Evolutionary conservation across 2,329 filamentous ascomycete genomes (phyloP).

Genomic region (Gaeumannomyces sp.): DNA sequence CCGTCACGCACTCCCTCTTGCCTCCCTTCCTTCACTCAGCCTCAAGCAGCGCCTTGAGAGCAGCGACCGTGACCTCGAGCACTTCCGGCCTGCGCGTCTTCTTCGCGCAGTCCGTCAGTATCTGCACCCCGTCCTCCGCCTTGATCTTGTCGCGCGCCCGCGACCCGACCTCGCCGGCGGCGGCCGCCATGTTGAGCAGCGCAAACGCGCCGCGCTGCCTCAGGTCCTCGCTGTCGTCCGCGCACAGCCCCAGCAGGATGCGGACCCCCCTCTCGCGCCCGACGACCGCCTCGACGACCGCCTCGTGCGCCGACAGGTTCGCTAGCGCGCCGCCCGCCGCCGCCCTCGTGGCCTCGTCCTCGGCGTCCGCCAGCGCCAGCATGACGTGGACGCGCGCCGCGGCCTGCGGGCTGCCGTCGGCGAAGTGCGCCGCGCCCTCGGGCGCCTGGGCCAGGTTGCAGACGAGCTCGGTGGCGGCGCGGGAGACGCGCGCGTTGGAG

Average conservation of each 20-base stretch:
- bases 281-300: slow-evolving; percentile 64
- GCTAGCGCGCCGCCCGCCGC: slow-evolving; percentile 87
- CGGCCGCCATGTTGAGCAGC: slow-evolving; percentile 64
- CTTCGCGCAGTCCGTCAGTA: slow-evolving; percentile 63
- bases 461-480: slow-evolving; percentile 79
- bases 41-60: slow-evolving; percentile 50
- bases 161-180: slow-evolving; percentile 59
- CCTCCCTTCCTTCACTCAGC: neutral
- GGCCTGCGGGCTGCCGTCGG: slow-evolving; percentile 56
- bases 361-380: slow-evolving; percentile 79
- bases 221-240: slow-evolving; percentile 64
- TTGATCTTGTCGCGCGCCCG: slow-evolving; percentile 55
- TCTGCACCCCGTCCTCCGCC: slow-evolving; percentile 57
- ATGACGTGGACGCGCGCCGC: slow-evolving; percentile 74
- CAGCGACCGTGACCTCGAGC: slow-evolving; percentile 63
- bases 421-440: slow-evolving; percentile 62
- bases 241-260: slow-evolving; percentile 74
- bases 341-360: slow-evolving; percentile 70
- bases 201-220: slow-evolving; percentile 69
- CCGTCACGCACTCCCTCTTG: too few species aligned
- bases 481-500: slow-evolving; percentile 67
- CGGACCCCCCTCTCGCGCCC: slow-evolving; percentile 65
- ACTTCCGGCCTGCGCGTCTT: slow-evolving; percentile 64
- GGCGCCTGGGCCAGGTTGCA: slow-evolving; percentile 79
- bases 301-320: slow-evolving; percentile 72